Base-by-base conservation (phyloP, 495 filamentous ascomycete genomes). In the Penicillium salamii region DNA sequence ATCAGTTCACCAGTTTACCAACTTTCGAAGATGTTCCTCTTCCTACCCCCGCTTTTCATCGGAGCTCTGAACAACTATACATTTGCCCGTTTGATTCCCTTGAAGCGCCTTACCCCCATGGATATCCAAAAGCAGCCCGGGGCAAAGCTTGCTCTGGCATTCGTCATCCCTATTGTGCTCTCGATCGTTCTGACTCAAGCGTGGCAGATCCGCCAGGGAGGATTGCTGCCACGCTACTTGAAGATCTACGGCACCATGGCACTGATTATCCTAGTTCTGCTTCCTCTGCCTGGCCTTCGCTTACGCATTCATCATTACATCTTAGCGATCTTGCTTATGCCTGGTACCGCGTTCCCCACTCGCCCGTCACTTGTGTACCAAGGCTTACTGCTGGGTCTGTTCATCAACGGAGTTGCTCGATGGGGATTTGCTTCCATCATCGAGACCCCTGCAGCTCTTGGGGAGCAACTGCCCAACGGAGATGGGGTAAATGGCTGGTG, bases 261-360 rank as follows among this genome's bases (percentile, higher is more conserved):
- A 0, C 67, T 72, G 1, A 77, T 89, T 14, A 63, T 81, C 3
- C 42, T 88, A 37, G 67, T 89, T 47, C 76, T 88, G 34, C 73
- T 91, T 0, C 76, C 82, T 0, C 68, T 96, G 9, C 91, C 93
- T 0, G 80, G 80, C n/a, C 83, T 95, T n/a, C 86, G 80, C 39
- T 79, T 98, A 40, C 80, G 93, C 9, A 91, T 97, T 48, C 95
- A 97, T 58, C 93, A 98, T 61, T 98, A 98, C 56, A 86, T 98
- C 54, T 78, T 98, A 12, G 91, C 88, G 9, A 77, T 88, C 21
- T 72, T 97, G 2, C 78, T 97, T 0, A 81, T 96, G 12, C 90
- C 89, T 0, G 90, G 90, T 0, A 96, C 91, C 0, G 81, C 83
- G 34, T 79, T 96, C 41, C 89, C 92, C 46, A 96, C 86, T 3